Conservation (phyloP, 441 rosid species). For the Breynia disticha region DNA sequence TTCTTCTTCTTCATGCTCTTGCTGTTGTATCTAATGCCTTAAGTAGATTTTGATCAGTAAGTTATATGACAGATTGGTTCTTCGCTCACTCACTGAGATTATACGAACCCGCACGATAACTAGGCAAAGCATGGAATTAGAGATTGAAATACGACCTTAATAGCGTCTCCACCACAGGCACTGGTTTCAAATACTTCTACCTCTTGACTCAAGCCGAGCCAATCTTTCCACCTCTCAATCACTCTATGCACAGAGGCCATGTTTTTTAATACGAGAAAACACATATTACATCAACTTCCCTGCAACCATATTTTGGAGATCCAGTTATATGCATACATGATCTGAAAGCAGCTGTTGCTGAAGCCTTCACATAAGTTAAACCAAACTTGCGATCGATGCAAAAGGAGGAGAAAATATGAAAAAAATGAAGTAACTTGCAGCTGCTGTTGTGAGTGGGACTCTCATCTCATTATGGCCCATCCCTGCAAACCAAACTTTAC, state of each 20-base stretch:
- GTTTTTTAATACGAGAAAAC: conserved; percentile 81
- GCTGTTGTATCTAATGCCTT: too few species aligned
- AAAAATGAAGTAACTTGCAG: conserved; percentile 52
- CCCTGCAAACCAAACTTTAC: conserved; percentile 92
- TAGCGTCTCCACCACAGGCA: conserved; percentile 72
- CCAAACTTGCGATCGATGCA: too few species aligned
- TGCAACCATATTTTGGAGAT: conserved; percentile 9
- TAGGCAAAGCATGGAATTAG: too few species aligned
- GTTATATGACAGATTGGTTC: too few species aligned
- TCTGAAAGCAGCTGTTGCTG: too few species aligned
- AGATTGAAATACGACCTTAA: conserved; percentile 91
- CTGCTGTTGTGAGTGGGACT: conserved; percentile 74
- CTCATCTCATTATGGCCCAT: conserved; percentile 83
- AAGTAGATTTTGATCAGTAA: too few species aligned
- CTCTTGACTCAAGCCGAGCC: conserved; percentile 71
- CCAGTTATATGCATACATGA: too few species aligned
- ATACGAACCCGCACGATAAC: too few species aligned
- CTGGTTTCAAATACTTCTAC: conserved; percentile 81
- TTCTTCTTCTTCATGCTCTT: too few species aligned
- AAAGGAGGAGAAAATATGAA: background rate
- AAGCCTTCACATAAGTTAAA: too few species aligned
- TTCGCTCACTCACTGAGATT: too few species aligned
- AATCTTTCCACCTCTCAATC: conserved; percentile 70
- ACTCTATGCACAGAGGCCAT: conserved; percentile 74
- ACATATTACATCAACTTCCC: conserved; percentile 87